Conservation (phyloP, 305 asterid species). For the Rubia balearica region DNA sequence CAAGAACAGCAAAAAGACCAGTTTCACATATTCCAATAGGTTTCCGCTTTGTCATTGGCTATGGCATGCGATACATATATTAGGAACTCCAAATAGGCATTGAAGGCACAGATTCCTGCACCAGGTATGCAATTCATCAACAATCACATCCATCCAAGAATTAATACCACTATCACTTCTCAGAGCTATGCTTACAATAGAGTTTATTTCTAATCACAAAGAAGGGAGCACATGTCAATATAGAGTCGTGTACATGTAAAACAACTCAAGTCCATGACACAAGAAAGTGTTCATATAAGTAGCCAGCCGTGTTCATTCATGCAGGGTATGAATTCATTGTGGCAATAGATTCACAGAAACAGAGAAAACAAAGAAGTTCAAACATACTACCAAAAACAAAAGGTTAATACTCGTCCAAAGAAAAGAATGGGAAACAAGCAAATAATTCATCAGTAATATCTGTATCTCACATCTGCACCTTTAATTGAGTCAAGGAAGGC, state of each 20-base stretch:
- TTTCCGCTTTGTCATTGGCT: slow-evolving; percentile 6
- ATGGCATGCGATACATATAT: neutral
- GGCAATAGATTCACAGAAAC: neutral
- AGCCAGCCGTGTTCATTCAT: neutral
- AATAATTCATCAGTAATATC: neutral
- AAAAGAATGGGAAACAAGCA: neutral
- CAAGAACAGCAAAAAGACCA: neutral
- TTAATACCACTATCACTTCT: neutral
- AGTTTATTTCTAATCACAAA: neutral
- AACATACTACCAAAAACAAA: neutral
- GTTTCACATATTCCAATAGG: neutral
- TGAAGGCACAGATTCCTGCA: neutral
- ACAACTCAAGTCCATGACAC: neutral
- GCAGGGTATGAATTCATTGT: neutral
- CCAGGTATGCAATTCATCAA: neutral
- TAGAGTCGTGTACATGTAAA: neutral
- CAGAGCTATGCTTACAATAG: slow-evolving; percentile 1
- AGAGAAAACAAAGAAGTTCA: neutral
- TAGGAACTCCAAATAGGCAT: neutral
- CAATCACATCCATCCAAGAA: neutral
- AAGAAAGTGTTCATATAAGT: neutral
- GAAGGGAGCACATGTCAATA: neutral
- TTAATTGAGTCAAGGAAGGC: neutral
- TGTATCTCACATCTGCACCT: neutral
- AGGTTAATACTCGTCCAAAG: neutral